A percentile compares a stretch with the other conserved stretches of the same genome.
Conservation (phyloP, 176 grass and related monocot species). For the Alloteropsis semialata region DNA sequence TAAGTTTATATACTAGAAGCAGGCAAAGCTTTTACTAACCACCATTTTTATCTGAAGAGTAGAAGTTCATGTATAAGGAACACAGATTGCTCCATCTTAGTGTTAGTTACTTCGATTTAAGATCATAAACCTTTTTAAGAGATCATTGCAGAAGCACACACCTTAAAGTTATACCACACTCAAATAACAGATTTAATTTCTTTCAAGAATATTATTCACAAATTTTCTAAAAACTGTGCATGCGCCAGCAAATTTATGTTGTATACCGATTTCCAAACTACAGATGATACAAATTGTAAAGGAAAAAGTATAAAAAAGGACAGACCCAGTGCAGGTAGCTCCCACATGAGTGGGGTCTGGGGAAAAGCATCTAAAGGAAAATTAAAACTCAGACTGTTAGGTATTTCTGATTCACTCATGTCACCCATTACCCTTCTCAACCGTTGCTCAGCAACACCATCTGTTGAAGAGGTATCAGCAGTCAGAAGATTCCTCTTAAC, state of each 20-base stretch:
- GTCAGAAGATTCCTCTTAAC: slow-evolving; percentile 58
- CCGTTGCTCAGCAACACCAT: slow-evolving; percentile 28
- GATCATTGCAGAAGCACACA: neutral
- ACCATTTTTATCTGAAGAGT: neutral
- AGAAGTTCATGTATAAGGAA: neutral
- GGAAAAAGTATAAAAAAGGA: too few species aligned
- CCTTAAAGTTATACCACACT: neutral
- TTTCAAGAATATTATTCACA: neutral
- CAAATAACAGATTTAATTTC: neutral
- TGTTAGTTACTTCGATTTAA: neutral
- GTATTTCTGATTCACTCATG: neutral
- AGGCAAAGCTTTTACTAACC: neutral
- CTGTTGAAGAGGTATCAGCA: slow-evolving; percentile 6
- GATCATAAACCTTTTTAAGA: neutral
- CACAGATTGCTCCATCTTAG: neutral
- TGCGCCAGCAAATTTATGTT: neutral
- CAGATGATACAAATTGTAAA: neutral
- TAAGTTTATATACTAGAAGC: neutral
- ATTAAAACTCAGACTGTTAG: neutral
- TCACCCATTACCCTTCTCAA: slow-evolving; percentile 61
- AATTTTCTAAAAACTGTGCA: slow-evolving; percentile 1
- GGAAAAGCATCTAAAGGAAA: neutral
- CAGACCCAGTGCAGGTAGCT: too few species aligned
- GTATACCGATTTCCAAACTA: neutral
- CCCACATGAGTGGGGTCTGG: too few species aligned